Percentiles rank a stretch among this genome's conserved stretches.
phyloP scores from a whole-genome alignment of 1,139 yeast species.

The Petasospora rhodanensis region DNA sequence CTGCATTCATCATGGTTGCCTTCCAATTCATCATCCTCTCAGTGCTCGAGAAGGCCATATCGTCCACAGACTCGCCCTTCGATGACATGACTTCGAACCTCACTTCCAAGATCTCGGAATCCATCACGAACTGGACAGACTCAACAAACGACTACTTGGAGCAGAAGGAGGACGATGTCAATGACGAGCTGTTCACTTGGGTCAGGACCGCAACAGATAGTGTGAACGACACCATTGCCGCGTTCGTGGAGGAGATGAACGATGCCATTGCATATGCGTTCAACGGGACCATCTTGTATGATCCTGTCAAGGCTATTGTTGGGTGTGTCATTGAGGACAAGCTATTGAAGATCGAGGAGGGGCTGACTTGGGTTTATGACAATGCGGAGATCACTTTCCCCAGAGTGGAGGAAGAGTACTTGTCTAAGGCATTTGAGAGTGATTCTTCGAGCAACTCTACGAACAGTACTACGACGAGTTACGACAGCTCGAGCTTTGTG shows the following conservation, averaged over 20 bases:
- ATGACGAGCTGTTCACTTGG: conserved; percentile 65
- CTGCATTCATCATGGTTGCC: conserved; percentile 45
- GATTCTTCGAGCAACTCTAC: background rate
- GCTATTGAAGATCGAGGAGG: conserved; percentile 57
- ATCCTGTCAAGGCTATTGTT: conserved; percentile 61
- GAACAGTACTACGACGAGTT: background rate
- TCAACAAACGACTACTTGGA: conserved; percentile 46
- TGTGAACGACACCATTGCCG: conserved; percentile 50
- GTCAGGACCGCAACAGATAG: conserved; percentile 49
- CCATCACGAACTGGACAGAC: conserved; percentile 41
- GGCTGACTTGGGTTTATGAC: conserved; percentile 73
- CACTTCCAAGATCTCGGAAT: conserved; percentile 4
- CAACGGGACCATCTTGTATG: conserved; percentile 60
- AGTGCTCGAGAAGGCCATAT: conserved; percentile 22
- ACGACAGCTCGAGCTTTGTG: conserved; percentile 1
- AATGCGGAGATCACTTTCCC: conserved; percentile 63
- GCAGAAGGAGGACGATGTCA: conserved; percentile 44
- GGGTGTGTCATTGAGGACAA: conserved; percentile 79
- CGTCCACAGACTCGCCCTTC: conserved; percentile 12
- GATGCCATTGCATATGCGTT: conserved; percentile 53
- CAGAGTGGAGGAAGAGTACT: conserved; percentile 32
- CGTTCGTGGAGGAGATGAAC: conserved; percentile 49
- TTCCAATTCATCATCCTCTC: conserved; percentile 43
- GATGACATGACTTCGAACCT: conserved; percentile 10
- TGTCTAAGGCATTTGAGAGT: conserved; percentile 20